A percentile compares a stretch with the other conserved stretches of the same genome.
phyloP scores from a whole-genome alignment of 495 filamentous ascomycete species.

The Barbatosphaeria neglecta region DNA sequence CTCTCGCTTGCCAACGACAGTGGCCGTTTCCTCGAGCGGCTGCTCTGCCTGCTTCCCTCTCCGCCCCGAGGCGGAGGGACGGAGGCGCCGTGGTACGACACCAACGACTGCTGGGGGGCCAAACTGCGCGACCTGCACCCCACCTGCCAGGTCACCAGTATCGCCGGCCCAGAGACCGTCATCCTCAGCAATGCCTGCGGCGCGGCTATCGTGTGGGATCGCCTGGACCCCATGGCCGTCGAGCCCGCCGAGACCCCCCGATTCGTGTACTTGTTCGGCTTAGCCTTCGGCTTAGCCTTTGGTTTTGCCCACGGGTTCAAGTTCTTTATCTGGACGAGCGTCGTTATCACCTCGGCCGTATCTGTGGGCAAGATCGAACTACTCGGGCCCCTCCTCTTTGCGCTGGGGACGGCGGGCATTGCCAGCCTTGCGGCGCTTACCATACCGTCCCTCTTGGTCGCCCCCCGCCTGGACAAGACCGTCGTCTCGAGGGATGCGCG shows the following conservation, averaged over 20 bases:
- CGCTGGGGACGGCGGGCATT: not conserved
- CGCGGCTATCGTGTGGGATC: constrained; percentile 9
- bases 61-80: too few relatives aligned
- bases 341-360: constrained; percentile 1
- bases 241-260: not conserved
- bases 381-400: not conserved
- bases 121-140: constrained; percentile 4
- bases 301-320: not conserved
- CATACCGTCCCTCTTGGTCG: not conserved
- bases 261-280: too few relatives aligned
- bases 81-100: constrained; percentile 1
- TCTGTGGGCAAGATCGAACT: too few relatives aligned
- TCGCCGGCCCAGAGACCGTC: constrained; percentile 9
- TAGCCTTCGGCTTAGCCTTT: constrained; percentile 3
- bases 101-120: constrained; percentile 3
- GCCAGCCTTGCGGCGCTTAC: not conserved
- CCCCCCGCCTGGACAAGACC: not conserved
- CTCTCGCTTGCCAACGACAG: constrained; percentile 10
- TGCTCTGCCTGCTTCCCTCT: constrained; percentile 2
- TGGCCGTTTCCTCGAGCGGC: constrained; percentile 3
- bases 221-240: not conserved
- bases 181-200: constrained; percentile 11
- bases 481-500: constrained; percentile 1
- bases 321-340: constrained; percentile 3
- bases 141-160: constrained; percentile 5